Evolutionary conservation across 257 asterid genomes (phyloP), one percentile per base, ranked within the genome.

Genomic region (Forsythia suspensa): DNA sequence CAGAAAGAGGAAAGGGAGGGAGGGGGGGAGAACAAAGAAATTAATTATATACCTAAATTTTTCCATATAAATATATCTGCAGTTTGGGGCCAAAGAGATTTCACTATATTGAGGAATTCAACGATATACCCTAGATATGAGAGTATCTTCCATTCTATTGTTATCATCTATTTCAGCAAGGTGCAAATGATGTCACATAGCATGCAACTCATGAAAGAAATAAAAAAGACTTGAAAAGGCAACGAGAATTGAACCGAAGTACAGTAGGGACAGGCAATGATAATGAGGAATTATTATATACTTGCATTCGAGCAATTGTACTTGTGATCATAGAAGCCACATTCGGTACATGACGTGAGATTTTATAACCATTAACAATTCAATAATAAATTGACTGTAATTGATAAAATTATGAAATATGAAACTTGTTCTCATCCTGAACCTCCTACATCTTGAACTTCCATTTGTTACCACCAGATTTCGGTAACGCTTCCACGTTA

Each of bases 141-240:
- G 13, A 70, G 43, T 11, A 59, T 34, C 21, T 20, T 70, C 44
- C 40, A 13, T 73, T 46, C 59, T 37, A 52, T 48, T n/a, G 55
- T 66, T 37, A 38, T 20, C 16, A 80, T 80, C 46, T 70, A 39
- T 74, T 68, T 74, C 72, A 40, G 41, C 77, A 61, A 39, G n/a
- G 29, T 36, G 46, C 41, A 37, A 70, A 57, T 12, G 76, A 61
- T 41, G 36, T 69, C 51, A 70, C 75, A 52, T 51, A 69, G 51
- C 29, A 71, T 70, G 78, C 6, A 13, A 57, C 66, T 57, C 66
- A 57, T n/a, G 29, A 16, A 55, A n/a, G 29, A 57, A n/a, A 48
- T n/a, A 24, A 57, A 55, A n/a, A 6, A 57, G 21, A 57, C 24
- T 6, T 5, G 11, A 57, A n/a, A 57, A 57, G 29, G 66, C 29